These are phyloP conservation scores for Fragaria vesca DNA, from an alignment of 306 rosid species.

Conservation along the genomic window DNA sequence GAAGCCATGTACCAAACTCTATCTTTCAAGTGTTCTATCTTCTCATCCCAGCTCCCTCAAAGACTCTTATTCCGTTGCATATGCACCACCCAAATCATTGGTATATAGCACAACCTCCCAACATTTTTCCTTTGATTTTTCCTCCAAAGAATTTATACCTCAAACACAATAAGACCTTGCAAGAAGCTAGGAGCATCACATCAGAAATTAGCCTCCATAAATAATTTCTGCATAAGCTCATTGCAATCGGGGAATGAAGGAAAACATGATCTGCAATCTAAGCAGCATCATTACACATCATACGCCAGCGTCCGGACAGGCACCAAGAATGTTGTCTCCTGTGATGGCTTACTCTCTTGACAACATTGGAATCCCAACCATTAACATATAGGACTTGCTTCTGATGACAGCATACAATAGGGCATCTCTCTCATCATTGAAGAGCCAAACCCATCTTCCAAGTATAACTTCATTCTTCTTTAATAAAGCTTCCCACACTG, in stretches of 20 bases:
- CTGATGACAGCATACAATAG: background rate
- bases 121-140: background rate
- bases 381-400: background rate
- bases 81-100: background rate
- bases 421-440: background rate
- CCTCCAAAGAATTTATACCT: background rate
- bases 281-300: background rate
- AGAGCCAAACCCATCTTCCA: background rate
- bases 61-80: background rate
- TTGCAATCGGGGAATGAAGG: background rate
- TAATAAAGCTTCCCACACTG: background rate
- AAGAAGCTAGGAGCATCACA: background rate
- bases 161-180: background rate
- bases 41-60: background rate
- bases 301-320: background rate
- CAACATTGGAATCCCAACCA: background rate
- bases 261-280: background rate
- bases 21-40: background rate
- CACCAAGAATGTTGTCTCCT: background rate
- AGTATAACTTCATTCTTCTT: background rate
- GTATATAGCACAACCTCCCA: background rate
- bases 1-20: background rate
- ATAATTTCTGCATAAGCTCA: background rate
- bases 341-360: background rate
- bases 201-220: background rate